Conservation (phyloP, 148 eudicot genomes). For the Arctostaphylos glauca region DNA sequence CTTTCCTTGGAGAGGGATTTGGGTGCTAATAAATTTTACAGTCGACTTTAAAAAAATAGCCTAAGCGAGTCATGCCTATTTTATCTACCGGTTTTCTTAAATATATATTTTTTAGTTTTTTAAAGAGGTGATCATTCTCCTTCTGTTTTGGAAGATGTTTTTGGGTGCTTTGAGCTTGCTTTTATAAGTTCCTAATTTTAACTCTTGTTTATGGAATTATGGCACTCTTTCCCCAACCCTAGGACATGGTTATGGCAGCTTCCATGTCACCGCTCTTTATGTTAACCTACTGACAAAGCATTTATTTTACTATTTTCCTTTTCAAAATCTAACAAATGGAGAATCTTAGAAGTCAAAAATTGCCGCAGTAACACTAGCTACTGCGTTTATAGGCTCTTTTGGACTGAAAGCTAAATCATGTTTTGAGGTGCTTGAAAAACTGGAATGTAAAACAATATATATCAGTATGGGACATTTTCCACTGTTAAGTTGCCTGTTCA, state of each 20-base stretch:
- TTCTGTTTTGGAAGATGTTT: neutral
- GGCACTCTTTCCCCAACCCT: neutral
- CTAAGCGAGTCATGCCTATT: neutral
- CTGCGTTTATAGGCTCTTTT: neutral
- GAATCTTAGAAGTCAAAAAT: neutral
- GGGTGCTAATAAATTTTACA: neutral
- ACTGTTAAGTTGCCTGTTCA: neutral
- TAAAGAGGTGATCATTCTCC: neutral
- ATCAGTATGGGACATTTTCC: neutral
- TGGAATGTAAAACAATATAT: neutral
- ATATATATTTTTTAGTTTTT: neutral
- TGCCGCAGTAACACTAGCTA: neutral
- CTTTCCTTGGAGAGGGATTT: neutral
- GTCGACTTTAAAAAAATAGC: neutral
- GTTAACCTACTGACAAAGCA: neutral
- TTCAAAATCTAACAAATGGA: neutral
- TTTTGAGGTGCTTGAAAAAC: neutral
- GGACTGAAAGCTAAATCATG: neutral
- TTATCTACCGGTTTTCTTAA: neutral
- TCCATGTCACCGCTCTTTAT: neutral
- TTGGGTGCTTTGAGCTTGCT: neutral
- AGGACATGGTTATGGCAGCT: neutral
- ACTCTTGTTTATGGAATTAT: neutral
- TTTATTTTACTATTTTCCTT: neutral
- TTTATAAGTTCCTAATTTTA: neutral